Base-by-base conservation (phyloP, 2,329 filamentous ascomycete genomes). In the Leptographium galeiforme region DNA sequence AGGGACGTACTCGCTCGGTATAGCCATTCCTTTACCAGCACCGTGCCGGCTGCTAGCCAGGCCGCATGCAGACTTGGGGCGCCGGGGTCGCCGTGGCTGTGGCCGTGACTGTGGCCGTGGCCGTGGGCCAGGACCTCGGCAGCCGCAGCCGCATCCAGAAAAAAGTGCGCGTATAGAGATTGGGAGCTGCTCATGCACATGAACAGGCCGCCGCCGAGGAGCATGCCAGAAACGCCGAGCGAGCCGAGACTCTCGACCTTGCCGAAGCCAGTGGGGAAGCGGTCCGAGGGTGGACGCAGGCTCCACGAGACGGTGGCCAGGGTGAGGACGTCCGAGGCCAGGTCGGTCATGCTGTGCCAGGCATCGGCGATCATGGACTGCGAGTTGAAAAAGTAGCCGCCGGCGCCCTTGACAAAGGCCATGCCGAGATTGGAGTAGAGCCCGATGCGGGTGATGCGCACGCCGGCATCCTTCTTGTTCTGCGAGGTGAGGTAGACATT, bases 171-270 rank as follows among this genome's bases (percentile, higher is more conserved):
- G 58, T 88, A 84, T 32, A 93, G 72, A 43, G 81, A 78, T 60
- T 84, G 71, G 53, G 81, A 74, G 62, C 84, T 86, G 68, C 86
- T 85, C 69, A 85, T 81, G 58, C 89, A 89, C 85, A 98, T 97
- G 67, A 94, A 89, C 57, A 95, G 71, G 50, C 93, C 93, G 57
- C 93, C 93, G 48, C 84, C 81, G 2, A 98, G 78, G 61, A 98
- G 75, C 70, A 98, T 86, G 58, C 89, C 84, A 61, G 90, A 96
- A 38, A 98, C 93, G 16, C 91, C 93, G 55, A 98, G 72, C 25
- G 89, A 93, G 19, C 93, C 93, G 64, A 98, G 71, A 63, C 89
- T 95, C 73, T 98, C 93, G n/a, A 98, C 80, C 72, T 98, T 98
- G 65, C 93, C 93, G 65, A 95, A 98, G 2, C 93, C 93, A 62